A percentile compares a stretch with the other conserved stretches of the same genome.
Conservation (phyloP, 2,329 filamentous ascomycete genomes). For the Boeremia exigua region DNA sequence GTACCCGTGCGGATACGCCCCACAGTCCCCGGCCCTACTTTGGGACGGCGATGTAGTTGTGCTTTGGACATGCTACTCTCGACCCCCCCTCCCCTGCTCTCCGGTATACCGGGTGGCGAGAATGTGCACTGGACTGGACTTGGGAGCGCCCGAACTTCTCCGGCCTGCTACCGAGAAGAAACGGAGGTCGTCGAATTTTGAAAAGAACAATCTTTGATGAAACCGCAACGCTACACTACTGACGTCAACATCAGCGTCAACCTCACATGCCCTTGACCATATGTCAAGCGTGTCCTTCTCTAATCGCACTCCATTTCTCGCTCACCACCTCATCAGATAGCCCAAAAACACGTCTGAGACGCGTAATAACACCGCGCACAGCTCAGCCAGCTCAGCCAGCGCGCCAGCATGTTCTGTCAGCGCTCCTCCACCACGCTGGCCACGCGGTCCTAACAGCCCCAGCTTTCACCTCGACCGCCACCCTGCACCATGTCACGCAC, state of each 20-base stretch:
- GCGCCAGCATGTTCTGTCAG: constrained; percentile 39
- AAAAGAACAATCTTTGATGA: constrained; percentile 6
- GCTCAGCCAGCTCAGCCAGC: not conserved
- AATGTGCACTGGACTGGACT: not conserved
- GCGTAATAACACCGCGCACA: not conserved
- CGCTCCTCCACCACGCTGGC: not conserved
- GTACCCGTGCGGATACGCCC: no score
- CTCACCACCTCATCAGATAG: not conserved
- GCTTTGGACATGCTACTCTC: no score
- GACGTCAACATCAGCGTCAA: not conserved
- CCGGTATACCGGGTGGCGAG: no score
- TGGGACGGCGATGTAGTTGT: no score
- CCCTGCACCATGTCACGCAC: constrained; percentile 42
- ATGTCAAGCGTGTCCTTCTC: not conserved
- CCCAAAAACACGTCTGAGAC: not conserved
- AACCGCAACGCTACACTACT: constrained; percentile 7
- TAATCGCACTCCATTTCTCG: not conserved
- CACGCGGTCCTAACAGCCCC: not conserved
- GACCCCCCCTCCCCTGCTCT: no score
- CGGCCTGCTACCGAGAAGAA: not conserved
- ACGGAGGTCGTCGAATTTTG: not conserved
- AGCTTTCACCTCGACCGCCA: constrained; percentile 44
- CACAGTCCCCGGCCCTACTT: no score
- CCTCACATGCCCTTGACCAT: not conserved
- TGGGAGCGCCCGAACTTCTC: not conserved